Conservation (phyloP, 2,329 filamentous ascomycete species). For the Botryotinia globosa region DNA sequence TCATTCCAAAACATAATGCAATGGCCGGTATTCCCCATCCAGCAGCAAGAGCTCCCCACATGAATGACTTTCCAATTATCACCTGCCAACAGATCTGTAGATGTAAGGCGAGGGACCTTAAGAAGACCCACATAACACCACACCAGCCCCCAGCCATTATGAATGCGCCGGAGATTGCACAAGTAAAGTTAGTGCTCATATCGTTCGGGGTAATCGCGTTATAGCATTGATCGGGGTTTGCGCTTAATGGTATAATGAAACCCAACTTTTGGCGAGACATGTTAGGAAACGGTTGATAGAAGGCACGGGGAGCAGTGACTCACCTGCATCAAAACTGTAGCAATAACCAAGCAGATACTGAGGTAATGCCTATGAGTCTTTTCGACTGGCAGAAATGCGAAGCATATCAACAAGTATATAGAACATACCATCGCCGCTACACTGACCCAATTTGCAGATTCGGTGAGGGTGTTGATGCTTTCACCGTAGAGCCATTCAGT, state of each 20-base stretch:
- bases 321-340: conserved; percentile 76
- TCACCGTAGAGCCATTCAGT: conserved; percentile 71
- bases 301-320: conserved; percentile 40
- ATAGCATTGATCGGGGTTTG: conserved; percentile 76
- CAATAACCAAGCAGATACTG: conserved; percentile 79
- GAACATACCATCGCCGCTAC: conserved; percentile 70
- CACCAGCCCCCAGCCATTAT: conserved; percentile 83
- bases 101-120: conserved; percentile 86
- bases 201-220: conserved; percentile 90
- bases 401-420: conserved; percentile 75
- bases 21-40: conserved; percentile 83
- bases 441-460: conserved; percentile 77
- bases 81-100: conserved; percentile 98
- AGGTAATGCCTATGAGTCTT: conserved; percentile 92
- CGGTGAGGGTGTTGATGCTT: conserved; percentile 57
- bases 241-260: conserved; percentile 83
- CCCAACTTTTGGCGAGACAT: conserved; percentile 59
- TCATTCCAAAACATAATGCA: conserved; percentile 71
- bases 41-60: conserved; percentile 74
- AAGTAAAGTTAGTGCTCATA: conserved; percentile 78
- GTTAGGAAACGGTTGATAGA: conserved; percentile 12
- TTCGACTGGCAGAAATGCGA: conserved; percentile 75
- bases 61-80: conserved; percentile 82
- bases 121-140: conserved; percentile 85
- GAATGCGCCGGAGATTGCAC: conserved; percentile 84